phyloP scores from a whole-genome alignment of 768 basidiomycete genomes.

The Daedalea quercina region DNA sequence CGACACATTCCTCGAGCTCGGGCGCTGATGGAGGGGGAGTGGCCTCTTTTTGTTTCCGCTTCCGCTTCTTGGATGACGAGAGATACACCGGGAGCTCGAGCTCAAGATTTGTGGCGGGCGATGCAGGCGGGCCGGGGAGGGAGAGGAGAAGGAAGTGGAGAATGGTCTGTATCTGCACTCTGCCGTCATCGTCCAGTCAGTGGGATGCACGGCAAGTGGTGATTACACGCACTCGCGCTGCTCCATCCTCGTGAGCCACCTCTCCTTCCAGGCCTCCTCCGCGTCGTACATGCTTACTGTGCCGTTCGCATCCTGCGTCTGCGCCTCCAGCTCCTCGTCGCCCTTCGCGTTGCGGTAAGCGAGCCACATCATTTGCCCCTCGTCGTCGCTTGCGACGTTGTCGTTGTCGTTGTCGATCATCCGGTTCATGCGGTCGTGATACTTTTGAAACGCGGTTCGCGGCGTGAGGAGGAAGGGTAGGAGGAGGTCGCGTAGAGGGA shows the following conservation, averaged over 20 bases:
- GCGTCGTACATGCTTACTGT: constrained; percentile 18
- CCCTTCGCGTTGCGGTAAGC: constrained; percentile 55
- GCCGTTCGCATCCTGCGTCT: background rate
- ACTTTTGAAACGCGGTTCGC: constrained; percentile 49
- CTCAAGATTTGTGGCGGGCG: background rate
- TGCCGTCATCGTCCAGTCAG: background rate
- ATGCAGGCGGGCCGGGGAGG: constrained; percentile 38
- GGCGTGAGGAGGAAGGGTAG: constrained; percentile 60
- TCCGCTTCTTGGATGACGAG: constrained; percentile 20
- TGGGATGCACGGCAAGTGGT: too few relatives aligned
- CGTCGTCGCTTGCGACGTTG: constrained; percentile 41
- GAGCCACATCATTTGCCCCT: constrained; percentile 78
- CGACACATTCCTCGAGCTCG: constrained; percentile 46
- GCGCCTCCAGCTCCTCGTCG: constrained; percentile 9
- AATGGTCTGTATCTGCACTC: constrained; percentile 71
- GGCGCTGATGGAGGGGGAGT: constrained; percentile 8
- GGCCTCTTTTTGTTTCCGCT: constrained; percentile 14
- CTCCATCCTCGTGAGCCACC: constrained; percentile 63
- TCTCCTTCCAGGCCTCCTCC: constrained; percentile 46
- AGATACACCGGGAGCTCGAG: constrained; percentile 9
- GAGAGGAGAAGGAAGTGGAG: constrained; percentile 62
- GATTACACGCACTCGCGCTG: constrained; percentile 36
- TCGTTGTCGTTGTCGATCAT: constrained; percentile 52
- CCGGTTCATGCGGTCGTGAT: constrained; percentile 53
- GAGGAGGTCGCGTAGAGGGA: constrained; percentile 52